Base-by-base conservation (phyloP, 2,329 filamentous ascomycete genomes). In the Allantophomopsis cytisporea region DNA sequence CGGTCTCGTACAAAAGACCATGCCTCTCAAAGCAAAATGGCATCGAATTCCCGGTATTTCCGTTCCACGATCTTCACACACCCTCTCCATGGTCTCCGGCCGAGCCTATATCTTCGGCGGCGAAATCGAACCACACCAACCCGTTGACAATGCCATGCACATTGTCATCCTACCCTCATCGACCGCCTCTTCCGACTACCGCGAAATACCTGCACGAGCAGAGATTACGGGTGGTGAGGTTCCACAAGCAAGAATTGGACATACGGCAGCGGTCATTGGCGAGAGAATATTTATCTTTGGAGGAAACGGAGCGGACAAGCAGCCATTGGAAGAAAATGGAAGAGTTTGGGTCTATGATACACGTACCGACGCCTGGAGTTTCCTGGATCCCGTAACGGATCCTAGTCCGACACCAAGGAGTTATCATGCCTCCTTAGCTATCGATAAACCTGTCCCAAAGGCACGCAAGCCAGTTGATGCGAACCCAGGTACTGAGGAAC, bases 231-330 rank as follows among this genome's bases (percentile, higher is more conserved):
- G 56, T 28, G 60, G 58, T 20, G 54, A 67, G 23, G 66, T 82
- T 1, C 84, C 85, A 1, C 59, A 65, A 2, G 68, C 83, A 2
- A 74, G 86, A 15, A 74, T 88, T 2, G 86, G 86, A 15, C 74
- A 85, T 47, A 79, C 84, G 28, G 74, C 80, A 0, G 72, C 79
- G 11, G 69, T 76, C 1, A 71, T 91, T 42, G 69, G 77, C 42
- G 69, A 71, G 35, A 76, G 76, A 16, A 76, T 93, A 50, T 89
- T 89, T 59, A 47, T 93, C 33, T 94, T 88, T 58, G 86, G 84
- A 36, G 86, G 87, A 8, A 76, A 83, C 35, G 79, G 80, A 28
- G 60, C 67, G 3, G 75, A 74, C 20, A 79, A 83, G 72, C 63
- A 71, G 2, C 76, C 83, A 1, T 65, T 94, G 10, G 74, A 88